These are phyloP conservation scores for Suhomyces bolitotheri DNA, from an alignment of 1,139 yeast species.

Conservation along the genomic window DNA sequence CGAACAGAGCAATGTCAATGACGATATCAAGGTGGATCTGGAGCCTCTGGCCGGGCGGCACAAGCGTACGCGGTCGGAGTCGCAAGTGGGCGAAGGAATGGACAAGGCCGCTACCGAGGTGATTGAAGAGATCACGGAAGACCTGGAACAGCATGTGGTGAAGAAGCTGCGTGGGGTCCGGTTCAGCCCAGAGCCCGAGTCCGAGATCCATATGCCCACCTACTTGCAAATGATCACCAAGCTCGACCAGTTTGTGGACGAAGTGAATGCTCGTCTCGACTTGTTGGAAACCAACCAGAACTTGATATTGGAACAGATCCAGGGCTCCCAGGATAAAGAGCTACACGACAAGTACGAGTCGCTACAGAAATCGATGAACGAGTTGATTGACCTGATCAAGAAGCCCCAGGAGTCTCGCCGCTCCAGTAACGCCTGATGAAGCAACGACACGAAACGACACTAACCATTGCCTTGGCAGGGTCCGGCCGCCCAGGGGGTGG, in stretches of 20 bases:
- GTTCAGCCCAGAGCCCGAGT: slow-evolving; percentile 13
- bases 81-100: slow-evolving; percentile 6
- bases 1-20: slow-evolving; percentile 19
- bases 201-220: not conserved
- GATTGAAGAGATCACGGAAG: slow-evolving; percentile 3
- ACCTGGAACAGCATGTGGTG: slow-evolving; percentile 3
- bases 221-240: slow-evolving; percentile 10
- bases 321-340: slow-evolving; percentile 6
- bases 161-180: slow-evolving; percentile 17
- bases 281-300: slow-evolving; percentile 18
- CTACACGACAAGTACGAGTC: slow-evolving; percentile 4
- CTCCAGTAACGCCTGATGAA: not conserved
- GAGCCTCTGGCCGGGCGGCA: not conserved
- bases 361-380: slow-evolving; percentile 5
- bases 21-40: not conserved
- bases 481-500: no score
- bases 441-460: not conserved
- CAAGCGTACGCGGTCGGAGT: slow-evolving; percentile 2
- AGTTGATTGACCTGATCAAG: slow-evolving; percentile 1
- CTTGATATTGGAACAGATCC: slow-evolving; percentile 17
- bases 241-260: slow-evolving; percentile 10
- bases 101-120: slow-evolving; percentile 8
- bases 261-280: slow-evolving; percentile 9
- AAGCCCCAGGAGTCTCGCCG: not conserved
- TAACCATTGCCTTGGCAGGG: no score